Percentiles rank a stretch among this genome's conserved stretches.
phyloP scores from a whole-genome alignment of 139 green algal genomes.

The Spirogloea muscicola region DNA sequence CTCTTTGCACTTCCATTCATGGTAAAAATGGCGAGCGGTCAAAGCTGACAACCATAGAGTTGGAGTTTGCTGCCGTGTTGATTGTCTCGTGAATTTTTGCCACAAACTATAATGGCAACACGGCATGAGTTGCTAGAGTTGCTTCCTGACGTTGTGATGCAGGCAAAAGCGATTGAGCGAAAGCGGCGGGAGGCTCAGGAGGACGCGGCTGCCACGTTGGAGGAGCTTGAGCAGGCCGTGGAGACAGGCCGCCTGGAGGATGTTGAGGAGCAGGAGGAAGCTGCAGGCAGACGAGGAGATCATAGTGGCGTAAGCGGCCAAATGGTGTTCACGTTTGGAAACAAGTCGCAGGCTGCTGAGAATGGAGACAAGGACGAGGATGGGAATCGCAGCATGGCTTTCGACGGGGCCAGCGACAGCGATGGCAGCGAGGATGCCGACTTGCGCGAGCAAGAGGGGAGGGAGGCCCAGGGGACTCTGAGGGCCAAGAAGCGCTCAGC shows the following conservation, averaged over 20 bases:
- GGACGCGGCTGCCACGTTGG: constrained; percentile 59
- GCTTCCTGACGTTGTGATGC: not conserved
- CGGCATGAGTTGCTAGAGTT: constrained; percentile 3
- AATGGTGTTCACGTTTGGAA: too few species aligned
- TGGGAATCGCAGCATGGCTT: too few species aligned
- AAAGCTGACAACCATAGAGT: not conserved
- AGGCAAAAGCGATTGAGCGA: constrained; percentile 47
- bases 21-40: constrained; percentile 44
- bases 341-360: too few species aligned
- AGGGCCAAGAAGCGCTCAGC: too few species aligned
- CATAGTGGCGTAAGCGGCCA: too few species aligned
- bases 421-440: too few species aligned
- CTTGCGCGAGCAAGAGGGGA: too few species aligned
- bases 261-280: not conserved
- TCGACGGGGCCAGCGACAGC: too few species aligned
- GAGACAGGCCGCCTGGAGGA: not conserved
- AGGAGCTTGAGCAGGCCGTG: constrained; percentile 31
- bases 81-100: not conserved
- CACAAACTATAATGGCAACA: not conserved
- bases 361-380: too few species aligned
- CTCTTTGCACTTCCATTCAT: constrained; percentile 90
- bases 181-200: constrained; percentile 59
- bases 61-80: not conserved
- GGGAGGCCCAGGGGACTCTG: too few species aligned
- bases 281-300: constrained; percentile 20